Evolutionary conservation across 2,329 filamentous ascomycete genomes (phyloP).

Genomic region (Fusarium newnesense): DNA sequence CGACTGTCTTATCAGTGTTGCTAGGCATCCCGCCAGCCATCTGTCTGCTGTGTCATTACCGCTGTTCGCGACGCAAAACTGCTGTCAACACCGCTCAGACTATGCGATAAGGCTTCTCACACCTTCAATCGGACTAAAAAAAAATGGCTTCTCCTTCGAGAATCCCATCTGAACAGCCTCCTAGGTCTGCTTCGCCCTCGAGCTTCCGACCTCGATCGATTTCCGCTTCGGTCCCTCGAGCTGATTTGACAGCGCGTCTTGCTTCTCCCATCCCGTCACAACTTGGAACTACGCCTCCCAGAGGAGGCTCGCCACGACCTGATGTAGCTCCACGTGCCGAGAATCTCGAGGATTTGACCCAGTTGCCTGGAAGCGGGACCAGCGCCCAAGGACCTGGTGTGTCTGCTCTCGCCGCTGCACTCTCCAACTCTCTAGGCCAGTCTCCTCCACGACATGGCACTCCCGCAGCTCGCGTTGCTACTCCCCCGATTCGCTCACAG

Average conservation of each 20-base stretch:
- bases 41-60: slow-evolving; percentile 25
- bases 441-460: slow-evolving; percentile 78
- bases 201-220: slow-evolving; percentile 58
- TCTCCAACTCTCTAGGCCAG: slow-evolving; percentile 78
- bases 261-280: slow-evolving; percentile 64
- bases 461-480: slow-evolving; percentile 64
- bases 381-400: slow-evolving; percentile 80
- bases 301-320: slow-evolving; percentile 48
- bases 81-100: slow-evolving; percentile 19
- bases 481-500: slow-evolving; percentile 59
- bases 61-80: slow-evolving; percentile 17
- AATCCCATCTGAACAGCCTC: slow-evolving; percentile 51
- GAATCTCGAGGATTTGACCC: slow-evolving; percentile 60
- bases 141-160: slow-evolving; percentile 53
- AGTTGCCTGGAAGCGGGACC: slow-evolving; percentile 72
- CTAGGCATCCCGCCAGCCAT: slow-evolving; percentile 5
- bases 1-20: slow-evolving; percentile 18
- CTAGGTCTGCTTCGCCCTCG: slow-evolving; percentile 59
- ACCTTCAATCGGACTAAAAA: slow-evolving; percentile 24
- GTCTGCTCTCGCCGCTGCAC: slow-evolving; percentile 88
- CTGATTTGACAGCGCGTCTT: slow-evolving; percentile 69
- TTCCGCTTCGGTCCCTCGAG: slow-evolving; percentile 65
- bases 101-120: slow-evolving; percentile 43
- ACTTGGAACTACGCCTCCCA: slow-evolving; percentile 51
- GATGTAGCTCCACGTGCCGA: slow-evolving; percentile 33